Conservation (phyloP, 768 basidiomycete species). For the Suillus luteus region DNA sequence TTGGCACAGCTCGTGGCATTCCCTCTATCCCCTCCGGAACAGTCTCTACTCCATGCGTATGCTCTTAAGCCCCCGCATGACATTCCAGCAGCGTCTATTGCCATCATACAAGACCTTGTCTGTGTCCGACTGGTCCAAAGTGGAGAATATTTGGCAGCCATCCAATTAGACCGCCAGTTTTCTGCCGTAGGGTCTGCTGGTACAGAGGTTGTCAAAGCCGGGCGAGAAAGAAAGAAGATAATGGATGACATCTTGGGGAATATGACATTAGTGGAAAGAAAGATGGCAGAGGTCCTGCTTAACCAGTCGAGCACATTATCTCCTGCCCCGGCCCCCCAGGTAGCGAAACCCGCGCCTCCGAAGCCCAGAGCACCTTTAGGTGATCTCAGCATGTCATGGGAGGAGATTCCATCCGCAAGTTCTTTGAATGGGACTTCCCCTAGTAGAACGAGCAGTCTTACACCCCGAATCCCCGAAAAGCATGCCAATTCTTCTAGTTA, state of each 20-base stretch:
- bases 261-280: constrained; percentile 64
- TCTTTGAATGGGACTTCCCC: constrained; percentile 14
- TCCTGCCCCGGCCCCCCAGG: constrained; percentile 15
- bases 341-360: constrained; percentile 15
- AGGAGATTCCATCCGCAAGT: constrained; percentile 42
- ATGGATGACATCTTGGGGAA: constrained; percentile 68
- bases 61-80: constrained; percentile 56
- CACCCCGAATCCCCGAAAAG: constrained; percentile 25
- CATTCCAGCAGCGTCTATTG: constrained; percentile 49
- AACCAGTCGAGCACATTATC: constrained; percentile 36
- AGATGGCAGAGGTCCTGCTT: constrained; percentile 61
- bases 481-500: constrained; percentile 19
- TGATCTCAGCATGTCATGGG: constrained; percentile 61
- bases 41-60: constrained; percentile 54
- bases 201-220: constrained; percentile 32
- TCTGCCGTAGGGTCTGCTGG: constrained; percentile 42
- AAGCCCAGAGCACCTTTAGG: constrained; percentile 27
- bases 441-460: background rate
- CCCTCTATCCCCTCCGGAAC: constrained; percentile 68
- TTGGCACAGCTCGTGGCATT: constrained; percentile 64
- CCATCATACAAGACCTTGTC: constrained; percentile 74
- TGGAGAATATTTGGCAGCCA: constrained; percentile 70
- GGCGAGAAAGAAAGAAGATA: constrained; percentile 62
- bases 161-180: constrained; percentile 73
- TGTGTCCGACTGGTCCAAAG: constrained; percentile 76